Conservation (phyloP, 1,284 basidiomycete genomes). For the Tremellales sp. region DNA sequence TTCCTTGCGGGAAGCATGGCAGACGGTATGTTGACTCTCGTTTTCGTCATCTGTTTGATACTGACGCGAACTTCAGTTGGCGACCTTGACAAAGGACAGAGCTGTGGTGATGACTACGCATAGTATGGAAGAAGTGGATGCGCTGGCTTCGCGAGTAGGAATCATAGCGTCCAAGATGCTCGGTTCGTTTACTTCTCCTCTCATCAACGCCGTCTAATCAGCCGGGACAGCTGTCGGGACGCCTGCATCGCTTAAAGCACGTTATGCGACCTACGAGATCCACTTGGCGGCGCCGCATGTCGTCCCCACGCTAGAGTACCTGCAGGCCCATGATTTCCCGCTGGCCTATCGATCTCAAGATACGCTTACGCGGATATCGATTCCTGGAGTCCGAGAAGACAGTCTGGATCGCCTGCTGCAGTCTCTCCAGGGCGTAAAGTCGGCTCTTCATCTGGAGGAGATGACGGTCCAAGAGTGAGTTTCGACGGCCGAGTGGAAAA, state of each 20-base stretch:
- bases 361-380: constrained; percentile 27
- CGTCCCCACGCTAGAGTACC: constrained; percentile 56
- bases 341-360: constrained; percentile 43
- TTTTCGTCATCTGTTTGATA: background rate
- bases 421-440: constrained; percentile 16
- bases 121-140: constrained; percentile 79
- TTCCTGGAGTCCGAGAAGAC: constrained; percentile 30
- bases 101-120: constrained; percentile 54
- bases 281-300: constrained; percentile 66
- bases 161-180: constrained; percentile 66
- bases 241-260: constrained; percentile 59
- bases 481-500: background rate
- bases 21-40: constrained; percentile 54
- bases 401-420: constrained; percentile 22
- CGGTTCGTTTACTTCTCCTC: constrained; percentile 49
- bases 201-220: constrained; percentile 1
- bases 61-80: constrained; percentile 51
- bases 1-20: constrained; percentile 79
- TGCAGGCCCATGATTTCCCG: constrained; percentile 61
- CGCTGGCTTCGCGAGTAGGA: constrained; percentile 66
- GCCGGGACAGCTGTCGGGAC: constrained; percentile 59
- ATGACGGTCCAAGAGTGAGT: constrained; percentile 39
- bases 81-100: constrained; percentile 51
- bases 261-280: constrained; percentile 70
- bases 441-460: constrained; percentile 15